phyloP scores from a whole-genome alignment of 371 early-diverging fungal genomes.

The Blastocladiella emersonii region DNA sequence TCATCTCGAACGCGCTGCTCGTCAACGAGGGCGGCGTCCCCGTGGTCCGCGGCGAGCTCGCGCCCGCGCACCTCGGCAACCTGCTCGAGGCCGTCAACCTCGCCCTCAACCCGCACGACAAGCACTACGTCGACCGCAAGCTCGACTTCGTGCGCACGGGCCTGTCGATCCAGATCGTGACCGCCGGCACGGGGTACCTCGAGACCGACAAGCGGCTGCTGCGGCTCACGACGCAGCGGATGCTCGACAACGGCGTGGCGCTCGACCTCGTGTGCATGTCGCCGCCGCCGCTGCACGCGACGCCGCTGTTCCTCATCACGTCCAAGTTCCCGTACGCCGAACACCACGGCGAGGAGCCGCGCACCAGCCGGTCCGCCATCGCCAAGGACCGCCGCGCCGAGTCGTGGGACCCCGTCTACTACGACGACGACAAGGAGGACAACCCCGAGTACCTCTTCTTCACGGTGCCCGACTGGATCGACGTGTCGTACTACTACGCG shows the following conservation, averaged over 20 bases:
- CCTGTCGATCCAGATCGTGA: conserved; percentile 77
- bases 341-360: not conserved
- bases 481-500: conserved; percentile 67
- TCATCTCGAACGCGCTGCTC: conserved; percentile 59
- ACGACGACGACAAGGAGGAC: conserved; percentile 17
- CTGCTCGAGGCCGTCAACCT: conserved; percentile 89
- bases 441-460: conserved; percentile 33
- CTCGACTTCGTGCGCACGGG: conserved; percentile 62
- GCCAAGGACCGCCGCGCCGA: not conserved
- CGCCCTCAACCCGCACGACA: conserved; percentile 84
- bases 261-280: conserved; percentile 85
- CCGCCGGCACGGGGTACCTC: conserved; percentile 77
- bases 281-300: conserved; percentile 70
- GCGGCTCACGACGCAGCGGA: conserved; percentile 82
- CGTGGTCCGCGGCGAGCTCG: conserved; percentile 29
- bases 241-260: conserved; percentile 85
- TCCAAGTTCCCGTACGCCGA: conserved; percentile 34
- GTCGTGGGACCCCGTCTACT: conserved; percentile 26
- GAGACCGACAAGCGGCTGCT: conserved; percentile 66
- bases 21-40: conserved; percentile 32
- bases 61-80: conserved; percentile 40
- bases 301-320: conserved; percentile 72
- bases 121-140: conserved; percentile 86
- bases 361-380: not conserved
- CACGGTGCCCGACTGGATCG: conserved; percentile 84